These are phyloP conservation scores for Symmetrospora coprosmae DNA, from an alignment of 768 basidiomycete species.

Conservation along the genomic window DNA sequence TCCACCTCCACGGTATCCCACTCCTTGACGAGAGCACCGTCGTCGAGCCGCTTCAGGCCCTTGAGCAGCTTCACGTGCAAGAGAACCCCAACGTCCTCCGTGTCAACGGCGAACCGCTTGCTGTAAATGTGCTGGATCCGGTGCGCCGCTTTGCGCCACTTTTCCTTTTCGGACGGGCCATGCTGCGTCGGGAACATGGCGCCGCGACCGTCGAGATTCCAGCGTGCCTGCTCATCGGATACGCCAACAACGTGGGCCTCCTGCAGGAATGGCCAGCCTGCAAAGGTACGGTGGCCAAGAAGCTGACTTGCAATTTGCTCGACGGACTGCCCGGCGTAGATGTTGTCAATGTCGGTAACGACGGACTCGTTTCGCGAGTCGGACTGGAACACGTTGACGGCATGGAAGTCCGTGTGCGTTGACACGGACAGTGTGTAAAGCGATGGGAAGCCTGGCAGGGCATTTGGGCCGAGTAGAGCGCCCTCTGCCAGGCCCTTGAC, in stretches of 20 bases:
- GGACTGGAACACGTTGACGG: slow-evolving; percentile 80
- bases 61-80: slow-evolving; percentile 82
- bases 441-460: slow-evolving; percentile 92
- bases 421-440: slow-evolving; percentile 73
- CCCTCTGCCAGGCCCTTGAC: slow-evolving; percentile 77
- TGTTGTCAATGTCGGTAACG: slow-evolving; percentile 69
- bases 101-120: slow-evolving; percentile 73
- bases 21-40: slow-evolving; percentile 85
- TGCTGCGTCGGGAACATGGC: slow-evolving; percentile 58
- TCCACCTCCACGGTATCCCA: slow-evolving; percentile 83
- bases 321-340: slow-evolving; percentile 45
- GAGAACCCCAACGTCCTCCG: slow-evolving; percentile 62
- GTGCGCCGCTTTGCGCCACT: slow-evolving; percentile 71
- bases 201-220: slow-evolving; percentile 45
- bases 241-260: slow-evolving; percentile 77
- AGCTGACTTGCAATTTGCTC: slow-evolving; percentile 60
- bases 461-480: slow-evolving; percentile 65
- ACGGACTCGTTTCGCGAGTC: slow-evolving; percentile 89
- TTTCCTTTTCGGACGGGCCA: slow-evolving; percentile 49
- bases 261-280: slow-evolving; percentile 87
- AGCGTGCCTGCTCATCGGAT: slow-evolving; percentile 73
- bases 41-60: slow-evolving; percentile 78
- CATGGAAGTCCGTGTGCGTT: slow-evolving; percentile 62
- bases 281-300: slow-evolving; percentile 62
- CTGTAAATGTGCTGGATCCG: slow-evolving; percentile 70